Evolutionary conservation across 257 asterid genomes (phyloP).

Genomic region (Capsicum baccatum): DNA sequence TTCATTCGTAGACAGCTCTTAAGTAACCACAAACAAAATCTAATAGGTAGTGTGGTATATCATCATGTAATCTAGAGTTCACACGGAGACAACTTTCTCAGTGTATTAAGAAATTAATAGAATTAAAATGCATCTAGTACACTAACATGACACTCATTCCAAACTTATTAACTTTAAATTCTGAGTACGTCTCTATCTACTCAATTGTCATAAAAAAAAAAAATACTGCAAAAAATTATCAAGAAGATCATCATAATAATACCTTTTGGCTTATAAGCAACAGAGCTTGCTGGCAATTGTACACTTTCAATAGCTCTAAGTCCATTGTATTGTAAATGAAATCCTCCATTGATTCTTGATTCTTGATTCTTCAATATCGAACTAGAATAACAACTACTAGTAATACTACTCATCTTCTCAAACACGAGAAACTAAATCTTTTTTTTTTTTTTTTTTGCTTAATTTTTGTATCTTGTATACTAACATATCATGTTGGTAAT

Average conservation of each 20-base stretch:
- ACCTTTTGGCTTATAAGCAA: slow-evolving; percentile 34
- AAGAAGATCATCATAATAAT: not conserved
- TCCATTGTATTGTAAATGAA: slow-evolving; percentile 49
- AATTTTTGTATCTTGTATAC: not conserved
- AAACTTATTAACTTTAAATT: not conserved
- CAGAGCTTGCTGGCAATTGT: slow-evolving; percentile 29
- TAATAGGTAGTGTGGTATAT: too few relatives aligned
- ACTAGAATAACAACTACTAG: slow-evolving; percentile 49
- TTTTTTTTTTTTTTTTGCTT: not conserved
- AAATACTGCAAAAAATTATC: not conserved
- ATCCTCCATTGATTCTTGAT: slow-evolving; percentile 46
- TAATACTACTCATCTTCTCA: slow-evolving; percentile 53
- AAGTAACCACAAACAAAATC: too few relatives aligned
- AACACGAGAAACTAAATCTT: not conserved
- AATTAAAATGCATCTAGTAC: not conserved
- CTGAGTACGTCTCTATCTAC: not conserved
- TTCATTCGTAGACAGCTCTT: too few relatives aligned
- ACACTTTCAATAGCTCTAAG: slow-evolving; percentile 45
- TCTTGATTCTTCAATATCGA: slow-evolving; percentile 47
- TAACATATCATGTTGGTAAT: slow-evolving; percentile 14
- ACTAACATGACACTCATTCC: not conserved
- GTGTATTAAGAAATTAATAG: too few relatives aligned
- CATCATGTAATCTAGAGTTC: not conserved
- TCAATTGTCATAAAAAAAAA: not conserved
- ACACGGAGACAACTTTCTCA: not conserved